These are phyloP conservation scores for Aurinia saxatilis DNA, from an alignment of 345 rosid species.

Conservation along the genomic window DNA sequence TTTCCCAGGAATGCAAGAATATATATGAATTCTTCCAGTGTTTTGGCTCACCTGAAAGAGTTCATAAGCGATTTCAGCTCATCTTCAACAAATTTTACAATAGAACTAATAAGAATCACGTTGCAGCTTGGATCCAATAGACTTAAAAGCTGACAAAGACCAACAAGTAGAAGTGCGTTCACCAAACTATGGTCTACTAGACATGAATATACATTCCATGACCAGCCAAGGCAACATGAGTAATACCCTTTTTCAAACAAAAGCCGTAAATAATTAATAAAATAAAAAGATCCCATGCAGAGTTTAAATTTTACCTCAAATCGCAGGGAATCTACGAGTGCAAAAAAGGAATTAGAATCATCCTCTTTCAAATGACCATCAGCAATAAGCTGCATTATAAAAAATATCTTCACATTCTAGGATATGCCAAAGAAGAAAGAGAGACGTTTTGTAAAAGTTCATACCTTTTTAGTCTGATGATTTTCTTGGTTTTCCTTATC, in stretches of 20 bases:
- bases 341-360: slow-evolving; percentile 31
- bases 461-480: slow-evolving; percentile 35
- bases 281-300: slow-evolving; percentile 7
- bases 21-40: slow-evolving; percentile 86
- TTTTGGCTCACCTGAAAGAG: slow-evolving; percentile 74
- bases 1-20: slow-evolving; percentile 59
- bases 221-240: neutral
- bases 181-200: slow-evolving; percentile 14
- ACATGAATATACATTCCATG: neutral
- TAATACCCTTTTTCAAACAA: neutral
- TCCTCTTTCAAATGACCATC: slow-evolving; percentile 26
- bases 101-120: neutral
- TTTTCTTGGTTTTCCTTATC: slow-evolving; percentile 22
- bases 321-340: slow-evolving; percentile 42
- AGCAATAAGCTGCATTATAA: slow-evolving; percentile 19
- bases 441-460: neutral
- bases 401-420: neutral
- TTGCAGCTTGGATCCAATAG: neutral
- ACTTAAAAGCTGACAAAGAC: neutral
- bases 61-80: neutral
- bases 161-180: neutral
- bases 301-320: slow-evolving; percentile 58
- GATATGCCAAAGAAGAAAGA: slow-evolving; percentile 5
- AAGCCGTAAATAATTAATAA: neutral
- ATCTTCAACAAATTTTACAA: neutral